Evolutionary conservation across 75 land plant species (phyloP), one percentile per base, ranked within the genome.

Genomic region (Sequoiadendron giganteum): DNA sequence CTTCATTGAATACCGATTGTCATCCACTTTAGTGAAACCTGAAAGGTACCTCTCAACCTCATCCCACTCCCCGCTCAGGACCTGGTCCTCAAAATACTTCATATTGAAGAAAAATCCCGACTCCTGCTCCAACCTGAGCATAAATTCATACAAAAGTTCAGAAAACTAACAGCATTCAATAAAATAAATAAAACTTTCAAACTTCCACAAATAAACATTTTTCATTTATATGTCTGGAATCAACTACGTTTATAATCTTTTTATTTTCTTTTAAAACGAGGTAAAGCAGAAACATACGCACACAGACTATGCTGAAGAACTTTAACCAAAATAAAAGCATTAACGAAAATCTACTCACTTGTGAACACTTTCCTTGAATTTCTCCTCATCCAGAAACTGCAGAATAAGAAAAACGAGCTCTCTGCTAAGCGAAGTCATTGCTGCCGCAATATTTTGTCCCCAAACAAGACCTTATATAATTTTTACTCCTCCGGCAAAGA

Each of bases 281-380:
- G 70, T 65, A 25, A 65, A 65, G 70, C 6, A 28, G 10, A 28
- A 19, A 58, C 21, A 58, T 25, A 25, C 2, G 5, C 8, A 65
- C 70, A 65, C 7, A 65, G 70, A 5, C 0, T 65, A 25, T 65
- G 9, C 70, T 28, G n/a, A 75, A 36, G 82, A 70, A 39, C 10
- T 39, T 34, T 28, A 76, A 28, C 18, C 18, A 65, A 38, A 85
- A 85, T 10, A 68, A 56, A 16, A 16, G 70, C 30, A 87, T 40
- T 19, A 76, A 38, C 6, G 21, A 38, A 80, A 1, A 82, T 73
- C 80, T 28, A 90, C 93, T 90, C 79, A 92, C 93, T 92, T 92
- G 86, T 92, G 93, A n/a, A 92, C 93, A 25, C 92, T 92, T 83
- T 92, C 93, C 82, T 92, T 92, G 75, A 92, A 92, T 58, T 92